These are phyloP conservation scores for Lentinula guzmanii DNA, from an alignment of 768 basidiomycete genomes.

Conservation along the genomic window DNA sequence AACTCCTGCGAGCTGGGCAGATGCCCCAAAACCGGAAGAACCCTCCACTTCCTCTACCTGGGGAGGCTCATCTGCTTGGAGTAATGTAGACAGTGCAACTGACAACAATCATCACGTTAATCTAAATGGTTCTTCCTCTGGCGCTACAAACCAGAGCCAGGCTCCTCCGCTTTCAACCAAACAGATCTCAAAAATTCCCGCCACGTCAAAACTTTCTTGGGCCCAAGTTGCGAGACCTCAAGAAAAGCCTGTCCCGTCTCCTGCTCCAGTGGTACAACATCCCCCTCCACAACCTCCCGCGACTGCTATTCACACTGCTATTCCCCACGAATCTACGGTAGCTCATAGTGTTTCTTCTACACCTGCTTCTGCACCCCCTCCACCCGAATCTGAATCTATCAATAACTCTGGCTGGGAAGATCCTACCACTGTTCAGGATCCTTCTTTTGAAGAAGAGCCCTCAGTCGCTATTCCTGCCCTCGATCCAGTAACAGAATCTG, in stretches of 20 bases:
- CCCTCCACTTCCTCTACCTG: slow-evolving; percentile 18
- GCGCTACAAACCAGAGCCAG: slow-evolving; percentile 2
- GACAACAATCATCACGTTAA: not conserved
- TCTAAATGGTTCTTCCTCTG: not conserved
- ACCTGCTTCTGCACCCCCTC: slow-evolving; percentile 20
- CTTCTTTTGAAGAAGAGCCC: slow-evolving; percentile 70
- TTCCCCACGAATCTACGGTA: slow-evolving; percentile 23
- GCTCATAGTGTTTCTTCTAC: slow-evolving; percentile 24
- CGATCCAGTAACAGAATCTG: slow-evolving; percentile 20
- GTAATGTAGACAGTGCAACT: not conserved
- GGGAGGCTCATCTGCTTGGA: slow-evolving; percentile 28
- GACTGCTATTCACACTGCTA: slow-evolving; percentile 15
- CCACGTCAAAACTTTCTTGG: slow-evolving; percentile 79
- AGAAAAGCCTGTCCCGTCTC: slow-evolving; percentile 51
- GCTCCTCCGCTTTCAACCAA: slow-evolving; percentile 17
- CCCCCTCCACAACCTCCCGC: slow-evolving; percentile 8
- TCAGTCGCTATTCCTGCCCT: slow-evolving; percentile 21
- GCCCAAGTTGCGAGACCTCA: slow-evolving; percentile 75
- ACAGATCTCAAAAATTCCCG: slow-evolving; percentile 48
- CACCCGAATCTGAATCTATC: slow-evolving; percentile 29
- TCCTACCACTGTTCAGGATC: slow-evolving; percentile 62
- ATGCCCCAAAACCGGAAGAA: not conserved
- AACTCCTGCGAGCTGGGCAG: slow-evolving; percentile 27
- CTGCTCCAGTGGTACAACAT: slow-evolving; percentile 20
- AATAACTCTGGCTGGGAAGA: slow-evolving; percentile 56